Conservation (phyloP, 192 early-diverging fungal species). For the Coemansia sp. region DNA sequence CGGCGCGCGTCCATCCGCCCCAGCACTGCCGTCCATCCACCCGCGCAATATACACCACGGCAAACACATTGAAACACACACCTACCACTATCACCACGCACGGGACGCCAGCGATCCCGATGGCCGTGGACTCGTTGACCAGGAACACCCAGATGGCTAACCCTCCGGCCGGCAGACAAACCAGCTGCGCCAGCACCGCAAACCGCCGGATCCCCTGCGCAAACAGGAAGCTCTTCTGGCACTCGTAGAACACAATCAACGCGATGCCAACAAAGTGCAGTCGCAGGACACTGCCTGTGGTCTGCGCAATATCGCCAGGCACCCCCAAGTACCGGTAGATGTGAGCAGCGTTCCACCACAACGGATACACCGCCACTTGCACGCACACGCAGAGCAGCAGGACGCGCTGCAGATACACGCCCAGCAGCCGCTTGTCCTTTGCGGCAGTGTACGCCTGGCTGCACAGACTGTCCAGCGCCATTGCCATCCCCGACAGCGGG, state of each 20-base stretch:
- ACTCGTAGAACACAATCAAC: conserved; percentile 74
- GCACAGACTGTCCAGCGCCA: conserved; percentile 76
- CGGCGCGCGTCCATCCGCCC: conserved; percentile 82
- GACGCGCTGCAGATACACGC: conserved; percentile 74
- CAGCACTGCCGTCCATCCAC: conserved; percentile 72
- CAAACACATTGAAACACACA: conserved; percentile 55
- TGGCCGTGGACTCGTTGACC: conserved; percentile 40
- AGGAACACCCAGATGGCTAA: conserved; percentile 79
- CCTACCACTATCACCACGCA: conserved; percentile 60
- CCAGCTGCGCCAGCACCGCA: conserved; percentile 65
- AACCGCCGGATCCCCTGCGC: conserved; percentile 90
- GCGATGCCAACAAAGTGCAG: conserved; percentile 71
- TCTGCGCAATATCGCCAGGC: conserved; percentile 64
- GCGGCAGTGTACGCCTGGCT: conserved; percentile 72
- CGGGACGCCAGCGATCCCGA: conserved; percentile 74
- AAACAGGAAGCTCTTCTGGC: conserved; percentile 80
- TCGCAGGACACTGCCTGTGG: conserved; percentile 65
- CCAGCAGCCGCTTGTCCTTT: conserved; percentile 61
- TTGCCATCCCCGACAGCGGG: conserved; percentile 64
- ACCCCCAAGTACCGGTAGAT: conserved; percentile 36
- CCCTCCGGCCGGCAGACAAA: conserved; percentile 70
- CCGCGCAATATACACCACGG: conserved; percentile 56
- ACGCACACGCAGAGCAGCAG: conserved; percentile 69
- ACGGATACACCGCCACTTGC: conserved; percentile 65
- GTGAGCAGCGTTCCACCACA: conserved; percentile 54